These are phyloP conservation scores for Apiospora marii DNA, from an alignment of 2,329 filamentous ascomycete species.

Conservation along the genomic window DNA sequence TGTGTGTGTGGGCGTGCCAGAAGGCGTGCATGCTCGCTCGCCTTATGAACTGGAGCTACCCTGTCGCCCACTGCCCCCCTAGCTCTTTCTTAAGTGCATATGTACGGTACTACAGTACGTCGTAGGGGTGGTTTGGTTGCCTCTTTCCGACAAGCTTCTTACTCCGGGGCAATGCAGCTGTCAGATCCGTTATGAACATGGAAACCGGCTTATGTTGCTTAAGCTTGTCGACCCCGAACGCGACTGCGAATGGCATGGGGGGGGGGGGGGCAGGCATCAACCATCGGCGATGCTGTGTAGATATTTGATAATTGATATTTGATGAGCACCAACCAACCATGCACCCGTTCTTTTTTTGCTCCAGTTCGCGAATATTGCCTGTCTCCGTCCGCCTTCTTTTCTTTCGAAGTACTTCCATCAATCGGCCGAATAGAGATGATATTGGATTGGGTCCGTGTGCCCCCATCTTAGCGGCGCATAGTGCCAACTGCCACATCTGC, in stretches of 20 bases:
- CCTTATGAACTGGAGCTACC: conserved; percentile 15
- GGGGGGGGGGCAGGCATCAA: not conserved
- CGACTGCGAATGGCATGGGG: not conserved
- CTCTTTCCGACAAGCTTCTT: conserved; percentile 18
- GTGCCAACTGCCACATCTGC: conserved; percentile 18
- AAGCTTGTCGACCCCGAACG: not conserved
- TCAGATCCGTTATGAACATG: conserved; percentile 19
- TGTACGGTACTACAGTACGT: not conserved
- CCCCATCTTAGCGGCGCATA: not conserved
- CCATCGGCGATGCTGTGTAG: not conserved
- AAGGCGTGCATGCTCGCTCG: not conserved
- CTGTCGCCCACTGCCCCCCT: not conserved
- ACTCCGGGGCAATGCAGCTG: conserved; percentile 14
- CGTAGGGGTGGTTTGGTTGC: conserved; percentile 10
- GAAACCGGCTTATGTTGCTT: conserved; percentile 16
- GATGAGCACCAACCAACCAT: no score
- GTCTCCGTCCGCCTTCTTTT: no score
- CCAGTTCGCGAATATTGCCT: no score
- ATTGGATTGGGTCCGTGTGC: not conserved
- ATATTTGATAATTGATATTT: no score
- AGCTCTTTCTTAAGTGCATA: not conserved
- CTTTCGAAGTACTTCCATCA: no score
- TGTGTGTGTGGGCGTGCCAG: not conserved
- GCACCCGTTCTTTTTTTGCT: no score
- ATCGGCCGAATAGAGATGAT: not conserved